Conservation (phyloP, 129 eudicot genomes). For the Escallonia herrerae region DNA sequence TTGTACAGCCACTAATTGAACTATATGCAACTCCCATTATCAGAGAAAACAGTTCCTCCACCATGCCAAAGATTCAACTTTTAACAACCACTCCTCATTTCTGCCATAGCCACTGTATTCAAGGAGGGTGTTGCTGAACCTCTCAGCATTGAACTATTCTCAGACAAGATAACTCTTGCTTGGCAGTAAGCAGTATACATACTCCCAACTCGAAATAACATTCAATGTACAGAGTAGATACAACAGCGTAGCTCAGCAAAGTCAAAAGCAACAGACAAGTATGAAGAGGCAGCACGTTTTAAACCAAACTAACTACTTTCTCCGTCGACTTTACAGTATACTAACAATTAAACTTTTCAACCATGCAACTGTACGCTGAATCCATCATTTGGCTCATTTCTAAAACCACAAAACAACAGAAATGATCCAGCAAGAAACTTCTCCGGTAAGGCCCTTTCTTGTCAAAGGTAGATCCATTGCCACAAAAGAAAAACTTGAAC, state of each 20-base stretch:
- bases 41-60: background rate
- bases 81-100: background rate
- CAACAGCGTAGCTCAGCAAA: background rate
- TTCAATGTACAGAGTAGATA: background rate
- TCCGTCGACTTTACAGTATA: background rate
- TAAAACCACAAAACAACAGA: background rate
- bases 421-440: constrained; percentile 1
- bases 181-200: background rate
- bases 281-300: background rate
- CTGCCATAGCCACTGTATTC: background rate
- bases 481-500: background rate
- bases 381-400: background rate
- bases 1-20: background rate
- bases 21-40: background rate
- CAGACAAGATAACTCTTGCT: background rate
- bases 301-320: background rate
- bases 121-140: background rate
- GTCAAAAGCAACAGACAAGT: background rate
- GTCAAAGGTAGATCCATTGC: background rate
- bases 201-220: background rate
- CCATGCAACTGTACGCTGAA: background rate
- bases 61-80: background rate
- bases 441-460: background rate
- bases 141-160: background rate
- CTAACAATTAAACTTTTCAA: background rate